phyloP scores from a whole-genome alignment of 2,329 filamentous ascomycete genomes.

The Nemania diffusa region DNA sequence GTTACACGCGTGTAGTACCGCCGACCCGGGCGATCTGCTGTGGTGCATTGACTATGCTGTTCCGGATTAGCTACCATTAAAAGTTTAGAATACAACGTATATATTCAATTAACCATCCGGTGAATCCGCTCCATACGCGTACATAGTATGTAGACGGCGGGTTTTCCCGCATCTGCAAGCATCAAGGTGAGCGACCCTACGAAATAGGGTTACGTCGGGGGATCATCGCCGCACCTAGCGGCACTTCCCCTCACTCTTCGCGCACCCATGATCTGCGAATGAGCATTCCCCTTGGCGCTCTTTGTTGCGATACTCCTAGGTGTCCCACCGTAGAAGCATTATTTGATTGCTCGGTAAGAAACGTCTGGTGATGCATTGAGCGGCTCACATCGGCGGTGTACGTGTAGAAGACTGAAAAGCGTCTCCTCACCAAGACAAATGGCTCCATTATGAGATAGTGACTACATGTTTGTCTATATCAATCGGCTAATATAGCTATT shows the following conservation, averaged over 20 bases:
- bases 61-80: background rate
- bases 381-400: background rate
- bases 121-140: background rate
- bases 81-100: too few species aligned
- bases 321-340: background rate
- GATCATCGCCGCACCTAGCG: background rate
- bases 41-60: background rate
- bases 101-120: background rate
- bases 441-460: background rate
- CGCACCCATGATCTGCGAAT: constrained; percentile 7
- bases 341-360: background rate
- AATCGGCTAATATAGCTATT: background rate
- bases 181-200: background rate
- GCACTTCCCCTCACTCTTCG: constrained; percentile 18
- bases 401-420: background rate
- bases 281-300: background rate
- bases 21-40: background rate
- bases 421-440: background rate
- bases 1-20: too few species aligned
- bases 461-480: background rate
- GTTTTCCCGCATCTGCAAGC: background rate
- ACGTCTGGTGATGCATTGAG: background rate
- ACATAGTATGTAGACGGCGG: background rate
- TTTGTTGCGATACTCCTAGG: background rate
- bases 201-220: background rate